Percentiles rank a stretch among this genome's conserved stretches.
Conservation (phyloP, 2,329 filamentous ascomycete genomes). For the Ophiostoma quercus region DNA sequence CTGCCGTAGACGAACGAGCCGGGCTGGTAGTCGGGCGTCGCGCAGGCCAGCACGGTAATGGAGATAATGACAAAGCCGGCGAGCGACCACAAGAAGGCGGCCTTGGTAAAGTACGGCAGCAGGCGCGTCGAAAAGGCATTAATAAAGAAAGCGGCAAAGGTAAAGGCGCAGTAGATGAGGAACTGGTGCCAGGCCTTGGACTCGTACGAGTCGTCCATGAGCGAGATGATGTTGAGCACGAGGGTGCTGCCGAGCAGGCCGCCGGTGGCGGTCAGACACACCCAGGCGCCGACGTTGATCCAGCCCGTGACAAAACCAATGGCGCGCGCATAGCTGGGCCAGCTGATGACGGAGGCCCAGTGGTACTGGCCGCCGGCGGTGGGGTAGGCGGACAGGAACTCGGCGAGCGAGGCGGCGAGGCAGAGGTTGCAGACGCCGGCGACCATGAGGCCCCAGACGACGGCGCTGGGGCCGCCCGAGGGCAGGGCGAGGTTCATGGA, state of each 20-base stretch:
- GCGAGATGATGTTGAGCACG: slow-evolving; percentile 58
- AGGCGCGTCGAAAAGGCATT: slow-evolving; percentile 60
- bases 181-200: slow-evolving; percentile 65
- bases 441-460: slow-evolving; percentile 65
- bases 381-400: slow-evolving; percentile 62
- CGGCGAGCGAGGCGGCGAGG: slow-evolving; percentile 62
- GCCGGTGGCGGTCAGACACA: slow-evolving; percentile 62
- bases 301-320: slow-evolving; percentile 68
- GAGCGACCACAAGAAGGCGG: slow-evolving; percentile 66
- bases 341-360: slow-evolving; percentile 63
- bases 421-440: slow-evolving; percentile 65
- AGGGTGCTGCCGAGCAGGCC: slow-evolving; percentile 63
- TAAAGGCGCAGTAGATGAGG: slow-evolving; percentile 63
- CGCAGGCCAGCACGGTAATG: slow-evolving; percentile 62
- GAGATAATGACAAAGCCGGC: slow-evolving; percentile 64
- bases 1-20: slow-evolving; percentile 60
- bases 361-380: slow-evolving; percentile 62
- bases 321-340: slow-evolving; percentile 54
- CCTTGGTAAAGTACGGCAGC: slow-evolving; percentile 61
- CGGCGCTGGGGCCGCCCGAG: slow-evolving; percentile 61
- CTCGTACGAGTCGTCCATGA: slow-evolving; percentile 55
- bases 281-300: slow-evolving; percentile 69
- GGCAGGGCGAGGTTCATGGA: slow-evolving; percentile 52
- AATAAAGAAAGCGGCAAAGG: slow-evolving; percentile 54
- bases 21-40: slow-evolving; percentile 59